Evolutionary conservation across 2,329 filamentous ascomycete genomes (phyloP), one percentile per base, ranked within the genome.

Genomic region (Ascochyta lentis): DNA sequence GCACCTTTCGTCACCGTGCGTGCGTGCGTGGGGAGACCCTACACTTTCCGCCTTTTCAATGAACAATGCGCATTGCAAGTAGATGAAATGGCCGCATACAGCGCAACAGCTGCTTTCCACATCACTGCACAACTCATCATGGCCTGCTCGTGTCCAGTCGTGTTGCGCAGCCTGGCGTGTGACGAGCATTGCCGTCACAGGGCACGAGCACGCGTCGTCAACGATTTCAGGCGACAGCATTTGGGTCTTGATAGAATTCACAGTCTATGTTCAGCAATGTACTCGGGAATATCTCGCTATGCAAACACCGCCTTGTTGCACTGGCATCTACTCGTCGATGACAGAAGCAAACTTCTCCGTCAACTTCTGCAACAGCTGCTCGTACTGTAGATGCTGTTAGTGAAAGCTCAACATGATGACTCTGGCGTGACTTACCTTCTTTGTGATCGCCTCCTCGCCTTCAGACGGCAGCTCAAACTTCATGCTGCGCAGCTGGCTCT

Each of bases 281-380:
- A 64, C 59, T 69, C 59, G 57, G 54, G 39, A 63, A 61, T 65
- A 54, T 40, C 61, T 57, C 66, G 64, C 70, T 69, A 70, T 63
- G 59, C 57, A 72, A 58, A 55, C 52, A 55, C 48, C 49, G 16
- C 50, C 54, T 46, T 33, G 73, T 19, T 23, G 49, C 27, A 55
- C 45, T 41, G 27, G 43, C 54, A 46, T 56, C 68, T 92, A 99
- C 85, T 98, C 94, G 78, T 99, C 95, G 76, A 91, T 86, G 58
- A 99, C 94, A 35, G 92, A 89, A 45, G 95, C 95, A 80, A 99
- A 99, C 82, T 96, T 96, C 81, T 99, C 95, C 68, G 90, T 88
- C 92, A 99, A 94, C 69, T 87, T 84, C 80, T 96, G 91, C 69
- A 95, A 84, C 68, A 98, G 87, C 68, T 87, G 88, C 84, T 98